A percentile compares a stretch with the other conserved stretches of the same genome.
These are phyloP conservation scores for Hypoxylon cercidicola DNA, from an alignment of 495 filamentous ascomycete genomes.

Conservation along the genomic window DNA sequence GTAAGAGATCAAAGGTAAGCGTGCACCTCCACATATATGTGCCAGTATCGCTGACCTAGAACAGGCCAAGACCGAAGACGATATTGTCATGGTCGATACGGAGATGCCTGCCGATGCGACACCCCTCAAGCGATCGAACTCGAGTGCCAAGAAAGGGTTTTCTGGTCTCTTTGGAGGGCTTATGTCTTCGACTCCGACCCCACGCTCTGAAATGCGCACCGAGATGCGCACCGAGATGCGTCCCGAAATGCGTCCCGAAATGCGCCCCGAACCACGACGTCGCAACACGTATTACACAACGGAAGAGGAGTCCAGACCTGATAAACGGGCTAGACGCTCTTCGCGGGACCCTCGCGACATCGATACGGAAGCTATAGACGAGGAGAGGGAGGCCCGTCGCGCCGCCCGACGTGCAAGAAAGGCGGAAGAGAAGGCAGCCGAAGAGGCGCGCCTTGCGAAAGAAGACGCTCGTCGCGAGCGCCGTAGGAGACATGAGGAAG, in stretches of 20 bases:
- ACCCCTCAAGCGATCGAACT: slow-evolving; percentile 54
- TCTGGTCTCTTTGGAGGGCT: slow-evolving; percentile 57
- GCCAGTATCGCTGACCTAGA: slow-evolving; percentile 36
- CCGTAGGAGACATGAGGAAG: slow-evolving; percentile 55
- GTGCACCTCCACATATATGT: slow-evolving; percentile 15
- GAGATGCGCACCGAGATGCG: background rate
- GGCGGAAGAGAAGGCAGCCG: slow-evolving; percentile 58
- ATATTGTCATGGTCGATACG: slow-evolving; percentile 51
- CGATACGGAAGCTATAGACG: slow-evolving; percentile 45
- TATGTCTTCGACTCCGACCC: slow-evolving; percentile 39
- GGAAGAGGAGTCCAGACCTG: slow-evolving; percentile 51
- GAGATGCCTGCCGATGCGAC: slow-evolving; percentile 46
- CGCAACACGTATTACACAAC: slow-evolving; percentile 55
- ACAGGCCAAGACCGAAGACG: slow-evolving; percentile 49
- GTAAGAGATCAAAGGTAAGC: slow-evolving; percentile 58
- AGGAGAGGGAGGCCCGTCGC: slow-evolving; percentile 64
- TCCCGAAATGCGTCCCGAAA: background rate
- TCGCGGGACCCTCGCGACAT: slow-evolving; percentile 34
- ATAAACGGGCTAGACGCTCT: slow-evolving; percentile 36
- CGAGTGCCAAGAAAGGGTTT: slow-evolving; percentile 54
- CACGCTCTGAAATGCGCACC: slow-evolving; percentile 27
- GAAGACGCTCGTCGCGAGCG: slow-evolving; percentile 59
- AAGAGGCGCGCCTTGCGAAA: slow-evolving; percentile 56
- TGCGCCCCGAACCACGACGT: slow-evolving; percentile 51
- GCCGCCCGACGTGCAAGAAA: slow-evolving; percentile 61